Evolutionary conservation across 352 stramenopile genomes (phyloP), one percentile per base, ranked within the genome.

Genomic region (Globisporangium viniferum): DNA sequence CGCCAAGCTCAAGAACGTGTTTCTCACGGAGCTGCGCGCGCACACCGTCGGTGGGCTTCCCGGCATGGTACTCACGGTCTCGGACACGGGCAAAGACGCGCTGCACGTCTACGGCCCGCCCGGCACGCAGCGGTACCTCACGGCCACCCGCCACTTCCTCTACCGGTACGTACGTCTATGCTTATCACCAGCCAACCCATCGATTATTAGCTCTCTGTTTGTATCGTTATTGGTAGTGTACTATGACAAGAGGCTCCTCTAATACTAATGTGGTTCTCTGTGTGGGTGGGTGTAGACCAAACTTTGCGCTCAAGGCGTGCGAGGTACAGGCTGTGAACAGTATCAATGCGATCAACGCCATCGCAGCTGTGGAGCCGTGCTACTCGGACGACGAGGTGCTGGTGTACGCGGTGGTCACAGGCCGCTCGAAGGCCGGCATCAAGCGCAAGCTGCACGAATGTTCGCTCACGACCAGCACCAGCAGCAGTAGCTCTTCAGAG

Each of bases 11-110:
- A 76, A 89, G 62, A 74, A 91, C 54, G 79, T 97, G 5, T 96
- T 97, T 66, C 76, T 97, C 29, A 97, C 90, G 3, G 78, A 97
- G 71, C 71, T 97, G 46, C 77, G 76, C 12, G 67, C 88, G 10
- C 78, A 94, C 57, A 91, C 84, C n/a, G 60, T 97, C 1, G 89
- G 91, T 24, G 91, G 91, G 1, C 70, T 97, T 15, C 90, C 91
- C 15, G 86, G 81, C 71, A 92, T 97, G 82, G 73, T 97, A 22
- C 76, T 97, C 27, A 97, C 91, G 5, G 78, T 97, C 36, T 93
- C 90, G 4, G 91, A 97, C 76, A 90, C 85, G 24, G 88, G 86
- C 8, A 97, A 97, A 62, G 70, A 84, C 15, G 78, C 73, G 9
- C 48, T 97, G 29, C 79, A 80, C 33, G 70, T 97, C 8, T 77